A percentile compares a stretch with the other conserved stretches of the same genome.
phyloP scores from a whole-genome alignment of 179 eudicot genomes.

The Spergularia azorica region DNA sequence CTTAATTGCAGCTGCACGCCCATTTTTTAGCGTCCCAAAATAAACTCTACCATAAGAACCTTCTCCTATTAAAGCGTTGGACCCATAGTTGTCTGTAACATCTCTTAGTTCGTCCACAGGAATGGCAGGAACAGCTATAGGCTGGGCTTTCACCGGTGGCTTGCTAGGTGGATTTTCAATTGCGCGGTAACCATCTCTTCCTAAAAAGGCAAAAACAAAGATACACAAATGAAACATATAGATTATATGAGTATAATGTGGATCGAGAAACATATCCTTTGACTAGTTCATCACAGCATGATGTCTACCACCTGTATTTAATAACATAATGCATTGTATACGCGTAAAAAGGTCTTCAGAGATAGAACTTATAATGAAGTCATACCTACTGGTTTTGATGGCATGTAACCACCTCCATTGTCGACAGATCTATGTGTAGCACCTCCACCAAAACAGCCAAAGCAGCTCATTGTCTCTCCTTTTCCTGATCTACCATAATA shows the following conservation, averaged over 20 bases:
- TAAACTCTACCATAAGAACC: conserved; percentile 94
- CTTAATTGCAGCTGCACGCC: conserved; percentile 74
- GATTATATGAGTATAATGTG: neutral
- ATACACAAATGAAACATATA: neutral
- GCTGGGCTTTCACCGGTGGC: conserved; percentile 53
- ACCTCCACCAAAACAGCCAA: conserved; percentile 54
- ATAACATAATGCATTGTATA: neutral
- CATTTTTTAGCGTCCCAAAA: conserved; percentile 64
- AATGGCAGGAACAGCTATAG: conserved; percentile 68
- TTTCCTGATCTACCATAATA: conserved; percentile 16
- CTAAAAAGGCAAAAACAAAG: conserved; percentile 21
- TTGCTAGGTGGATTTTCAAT: conserved; percentile 39
- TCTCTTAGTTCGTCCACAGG: conserved; percentile 47
- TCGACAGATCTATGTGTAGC: conserved; percentile 33
- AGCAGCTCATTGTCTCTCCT: conserved; percentile 44
- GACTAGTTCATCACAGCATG: neutral
- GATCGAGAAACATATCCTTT: neutral
- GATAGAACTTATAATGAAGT: neutral
- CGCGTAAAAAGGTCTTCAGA: neutral
- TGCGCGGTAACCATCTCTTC: conserved; percentile 43
- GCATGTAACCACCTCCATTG: conserved; percentile 38
- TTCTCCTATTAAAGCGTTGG: conserved; percentile 76
- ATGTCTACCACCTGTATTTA: neutral
- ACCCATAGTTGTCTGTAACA: conserved; percentile 76
- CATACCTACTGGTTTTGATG: conserved; percentile 39